phyloP scores from a whole-genome alignment of 805 yeast species.

The Cyberlindnera subsufficiens region DNA sequence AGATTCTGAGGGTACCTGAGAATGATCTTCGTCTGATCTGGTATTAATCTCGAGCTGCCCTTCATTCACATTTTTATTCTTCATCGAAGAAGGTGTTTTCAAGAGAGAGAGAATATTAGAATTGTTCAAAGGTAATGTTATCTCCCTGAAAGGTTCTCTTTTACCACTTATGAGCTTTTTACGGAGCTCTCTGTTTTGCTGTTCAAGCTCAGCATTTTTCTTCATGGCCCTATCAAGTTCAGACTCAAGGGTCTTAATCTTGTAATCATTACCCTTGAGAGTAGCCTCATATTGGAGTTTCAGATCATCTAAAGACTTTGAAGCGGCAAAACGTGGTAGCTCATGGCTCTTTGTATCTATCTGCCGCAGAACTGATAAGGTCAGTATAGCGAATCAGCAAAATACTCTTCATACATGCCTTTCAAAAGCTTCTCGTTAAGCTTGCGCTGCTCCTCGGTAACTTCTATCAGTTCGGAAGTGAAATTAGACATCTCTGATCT shows the following conservation, averaged over 20 bases:
- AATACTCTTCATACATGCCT: too few relatives aligned
- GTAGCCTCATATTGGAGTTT: neutral
- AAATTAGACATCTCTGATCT: too few relatives aligned
- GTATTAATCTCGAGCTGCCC: neutral
- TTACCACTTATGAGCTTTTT: neutral
- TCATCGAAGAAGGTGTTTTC: neutral
- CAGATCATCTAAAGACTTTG: neutral
- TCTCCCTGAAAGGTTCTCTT: too few relatives aligned
- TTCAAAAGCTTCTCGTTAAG: too few relatives aligned
- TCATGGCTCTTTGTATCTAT: slow-evolving; percentile 16
- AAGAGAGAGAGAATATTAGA: neutral
- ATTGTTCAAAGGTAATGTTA: neutral
- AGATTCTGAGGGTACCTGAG: neutral
- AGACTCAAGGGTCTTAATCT: neutral
- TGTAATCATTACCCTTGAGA: neutral
- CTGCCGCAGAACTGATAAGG: too few relatives aligned
- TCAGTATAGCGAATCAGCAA: too few relatives aligned
- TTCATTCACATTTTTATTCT: neutral
- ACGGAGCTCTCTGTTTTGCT: neutral
- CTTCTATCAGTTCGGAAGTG: too few relatives aligned
- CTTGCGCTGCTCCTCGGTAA: too few relatives aligned
- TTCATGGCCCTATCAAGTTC: neutral
- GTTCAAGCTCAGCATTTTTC: neutral
- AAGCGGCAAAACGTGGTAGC: neutral
- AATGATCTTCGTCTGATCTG: neutral